phyloP scores from a whole-genome alignment of 768 basidiomycete genomes.

The Auricularia sp. region DNA sequence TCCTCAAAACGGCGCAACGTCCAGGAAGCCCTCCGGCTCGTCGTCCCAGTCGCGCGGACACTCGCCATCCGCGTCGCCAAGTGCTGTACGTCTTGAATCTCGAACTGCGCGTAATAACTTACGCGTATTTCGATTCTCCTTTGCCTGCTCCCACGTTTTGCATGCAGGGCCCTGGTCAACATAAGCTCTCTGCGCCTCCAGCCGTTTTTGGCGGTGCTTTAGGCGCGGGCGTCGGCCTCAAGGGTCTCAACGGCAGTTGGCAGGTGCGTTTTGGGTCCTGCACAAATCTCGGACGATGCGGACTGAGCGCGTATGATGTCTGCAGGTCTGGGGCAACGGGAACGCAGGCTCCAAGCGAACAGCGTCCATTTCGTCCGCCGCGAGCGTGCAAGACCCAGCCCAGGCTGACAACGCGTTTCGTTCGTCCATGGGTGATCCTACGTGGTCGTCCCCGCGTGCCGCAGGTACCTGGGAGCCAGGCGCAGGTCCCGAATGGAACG shows the following conservation, averaged over 20 bases:
- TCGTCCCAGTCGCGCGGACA: constrained; percentile 54
- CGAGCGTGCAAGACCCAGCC: constrained; percentile 27
- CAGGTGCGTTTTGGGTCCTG: constrained; percentile 33
- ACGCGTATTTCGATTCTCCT: neutral
- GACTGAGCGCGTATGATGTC: constrained; percentile 6
- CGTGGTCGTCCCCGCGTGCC: constrained; percentile 40
- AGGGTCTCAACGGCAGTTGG: constrained; percentile 53
- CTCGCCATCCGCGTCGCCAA: constrained; percentile 52
- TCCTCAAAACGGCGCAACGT: constrained; percentile 28
- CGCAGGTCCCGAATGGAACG: constrained; percentile 1
- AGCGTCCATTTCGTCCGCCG: constrained; percentile 49
- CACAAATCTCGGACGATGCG: constrained; percentile 8
- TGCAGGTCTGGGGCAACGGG: constrained; percentile 50
- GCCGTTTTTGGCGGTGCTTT: constrained; percentile 44
- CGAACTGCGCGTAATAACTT: neutral
- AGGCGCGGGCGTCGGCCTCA: constrained; percentile 36
- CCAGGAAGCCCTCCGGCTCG: constrained; percentile 60
- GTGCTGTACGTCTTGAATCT: constrained; percentile 33
- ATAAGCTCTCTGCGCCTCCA: constrained; percentile 33
- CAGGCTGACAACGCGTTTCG: constrained; percentile 40
- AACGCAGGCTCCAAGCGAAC: constrained; percentile 44
- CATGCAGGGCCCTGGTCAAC: constrained; percentile 30
- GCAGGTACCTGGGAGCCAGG: constrained; percentile 48
- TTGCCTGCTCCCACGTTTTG: constrained; percentile 7
- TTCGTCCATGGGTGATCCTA: constrained; percentile 33